These are phyloP conservation scores for Tylopilus felleus DNA, from an alignment of 768 basidiomycete genomes.

Conservation along the genomic window DNA sequence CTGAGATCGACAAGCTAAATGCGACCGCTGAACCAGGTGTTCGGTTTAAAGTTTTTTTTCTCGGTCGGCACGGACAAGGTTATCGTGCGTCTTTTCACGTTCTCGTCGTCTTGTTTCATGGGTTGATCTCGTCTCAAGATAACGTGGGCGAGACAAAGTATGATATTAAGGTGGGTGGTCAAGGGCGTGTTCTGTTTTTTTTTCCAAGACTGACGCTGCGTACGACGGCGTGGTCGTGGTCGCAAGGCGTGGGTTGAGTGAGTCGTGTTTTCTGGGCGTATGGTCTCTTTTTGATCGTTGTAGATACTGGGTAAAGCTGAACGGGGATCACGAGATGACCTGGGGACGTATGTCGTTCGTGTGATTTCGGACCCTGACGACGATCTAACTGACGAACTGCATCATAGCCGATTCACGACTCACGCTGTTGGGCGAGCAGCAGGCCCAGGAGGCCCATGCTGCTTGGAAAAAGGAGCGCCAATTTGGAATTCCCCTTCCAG, in stretches of 20 bases:
- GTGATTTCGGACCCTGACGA: too few relatives aligned
- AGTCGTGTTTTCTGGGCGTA: slow-evolving; percentile 14
- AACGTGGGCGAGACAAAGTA: slow-evolving; percentile 69
- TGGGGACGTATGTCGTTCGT: slow-evolving; percentile 72
- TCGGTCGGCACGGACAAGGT: slow-evolving; percentile 72
- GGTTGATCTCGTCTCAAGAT: slow-evolving; percentile 38
- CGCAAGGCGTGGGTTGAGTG: slow-evolving; percentile 57
- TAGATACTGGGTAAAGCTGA: slow-evolving; percentile 60
- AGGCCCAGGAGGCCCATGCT: slow-evolving; percentile 40
- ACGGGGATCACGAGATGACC: slow-evolving; percentile 59
- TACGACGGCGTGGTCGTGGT: not conserved
- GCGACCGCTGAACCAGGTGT: slow-evolving; percentile 9
- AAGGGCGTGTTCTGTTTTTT: not conserved
- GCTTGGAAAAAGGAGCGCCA: slow-evolving; percentile 16
- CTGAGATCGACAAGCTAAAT: slow-evolving; percentile 40
- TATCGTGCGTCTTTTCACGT: slow-evolving; percentile 16
- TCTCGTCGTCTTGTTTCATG: too few relatives aligned
- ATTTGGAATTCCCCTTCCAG: slow-evolving; percentile 17
- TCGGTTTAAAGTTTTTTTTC: slow-evolving; percentile 53
- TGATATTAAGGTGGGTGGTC: slow-evolving; percentile 41
- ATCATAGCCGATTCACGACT: slow-evolving; percentile 45
- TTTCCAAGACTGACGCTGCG: not conserved
- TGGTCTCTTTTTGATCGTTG: not conserved
- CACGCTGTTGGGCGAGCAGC: slow-evolving; percentile 52
- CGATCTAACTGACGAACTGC: not conserved